These are phyloP conservation scores for Mycena filopes DNA, from an alignment of 768 basidiomycete species.

Conservation along the genomic window DNA sequence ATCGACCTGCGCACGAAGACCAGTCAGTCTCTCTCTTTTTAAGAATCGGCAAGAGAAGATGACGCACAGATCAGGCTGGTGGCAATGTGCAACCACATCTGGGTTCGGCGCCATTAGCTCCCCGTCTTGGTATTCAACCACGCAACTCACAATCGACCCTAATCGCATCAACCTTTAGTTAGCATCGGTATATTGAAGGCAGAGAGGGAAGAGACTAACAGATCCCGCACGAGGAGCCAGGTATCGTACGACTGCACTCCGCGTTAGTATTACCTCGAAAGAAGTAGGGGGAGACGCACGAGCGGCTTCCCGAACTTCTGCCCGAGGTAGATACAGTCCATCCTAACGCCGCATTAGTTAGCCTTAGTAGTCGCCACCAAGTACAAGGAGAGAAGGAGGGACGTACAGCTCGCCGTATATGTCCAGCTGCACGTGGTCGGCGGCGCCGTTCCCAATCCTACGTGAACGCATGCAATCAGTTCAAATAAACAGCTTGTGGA, in stretches of 20 bases:
- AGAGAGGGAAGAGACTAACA: too few relatives aligned
- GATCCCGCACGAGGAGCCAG: constrained; percentile 50
- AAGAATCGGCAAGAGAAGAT: too few relatives aligned
- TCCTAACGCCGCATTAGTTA: too few relatives aligned
- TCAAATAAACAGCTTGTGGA: too few relatives aligned
- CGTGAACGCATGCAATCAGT: not conserved
- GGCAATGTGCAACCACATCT: constrained; percentile 80
- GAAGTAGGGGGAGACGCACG: constrained; percentile 50
- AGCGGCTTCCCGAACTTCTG: constrained; percentile 92
- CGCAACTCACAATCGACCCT: too few relatives aligned
- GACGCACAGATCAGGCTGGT: constrained; percentile 84
- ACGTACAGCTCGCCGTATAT: constrained; percentile 95
- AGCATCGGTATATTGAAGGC: too few relatives aligned
- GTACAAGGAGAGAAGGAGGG: too few relatives aligned
- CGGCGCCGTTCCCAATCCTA: constrained; percentile 95
- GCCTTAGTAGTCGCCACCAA: too few relatives aligned
- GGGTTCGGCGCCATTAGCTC: too few relatives aligned
- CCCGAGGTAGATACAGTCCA: constrained; percentile 97
- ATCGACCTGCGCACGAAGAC: constrained; percentile 71
- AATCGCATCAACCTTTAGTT: too few relatives aligned
- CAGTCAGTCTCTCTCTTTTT: too few relatives aligned
- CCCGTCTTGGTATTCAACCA: too few relatives aligned
- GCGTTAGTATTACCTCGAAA: not conserved
- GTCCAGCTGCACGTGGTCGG: constrained; percentile 93
- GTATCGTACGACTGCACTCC: constrained; percentile 61